Evolutionary conservation across 768 basidiomycete species (phyloP).

Genomic region (Pulveroboletus frians): DNA sequence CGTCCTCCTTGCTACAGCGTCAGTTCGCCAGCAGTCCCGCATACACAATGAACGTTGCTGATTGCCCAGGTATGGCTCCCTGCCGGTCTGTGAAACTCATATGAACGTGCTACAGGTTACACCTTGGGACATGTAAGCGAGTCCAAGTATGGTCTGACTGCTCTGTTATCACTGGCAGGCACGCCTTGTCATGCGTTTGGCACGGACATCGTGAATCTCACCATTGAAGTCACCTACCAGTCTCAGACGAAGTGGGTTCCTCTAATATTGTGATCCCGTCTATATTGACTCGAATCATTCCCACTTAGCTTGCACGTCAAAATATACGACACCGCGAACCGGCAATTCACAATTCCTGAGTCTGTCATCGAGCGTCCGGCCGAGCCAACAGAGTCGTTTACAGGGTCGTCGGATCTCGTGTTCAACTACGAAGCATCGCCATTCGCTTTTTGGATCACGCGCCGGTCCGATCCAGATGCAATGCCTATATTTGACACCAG

Average conservation of each 20-base stretch:
- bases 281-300: not conserved
- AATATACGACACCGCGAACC: slow-evolving; percentile 53
- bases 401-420: slow-evolving; percentile 51
- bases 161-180: slow-evolving; percentile 50
- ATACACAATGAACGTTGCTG: slow-evolving; percentile 28
- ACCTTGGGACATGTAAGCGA: slow-evolving; percentile 40
- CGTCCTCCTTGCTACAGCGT: slow-evolving; percentile 9
- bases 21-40: not conserved
- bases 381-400: slow-evolving; percentile 32
- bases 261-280: not conserved
- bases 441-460: slow-evolving; percentile 79
- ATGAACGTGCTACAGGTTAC: slow-evolving; percentile 42
- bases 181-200: slow-evolving; percentile 63
- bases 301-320: slow-evolving; percentile 56
- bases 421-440: slow-evolving; percentile 64
- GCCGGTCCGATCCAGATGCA: slow-evolving; percentile 51
- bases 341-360: slow-evolving; percentile 64
- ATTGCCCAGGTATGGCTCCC: slow-evolving; percentile 26
- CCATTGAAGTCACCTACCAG: slow-evolving; percentile 66
- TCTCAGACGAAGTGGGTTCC: slow-evolving; percentile 41
- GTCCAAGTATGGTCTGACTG: slow-evolving; percentile 46
- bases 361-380: slow-evolving; percentile 44
- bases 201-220: slow-evolving; percentile 50
- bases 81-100: not conserved
- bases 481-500: slow-evolving; percentile 70